A percentile compares a stretch with the other conserved stretches of the same genome.
Evolutionary conservation across 768 basidiomycete species (phyloP).

Genomic region (Austroboletus eburneus): DNA sequence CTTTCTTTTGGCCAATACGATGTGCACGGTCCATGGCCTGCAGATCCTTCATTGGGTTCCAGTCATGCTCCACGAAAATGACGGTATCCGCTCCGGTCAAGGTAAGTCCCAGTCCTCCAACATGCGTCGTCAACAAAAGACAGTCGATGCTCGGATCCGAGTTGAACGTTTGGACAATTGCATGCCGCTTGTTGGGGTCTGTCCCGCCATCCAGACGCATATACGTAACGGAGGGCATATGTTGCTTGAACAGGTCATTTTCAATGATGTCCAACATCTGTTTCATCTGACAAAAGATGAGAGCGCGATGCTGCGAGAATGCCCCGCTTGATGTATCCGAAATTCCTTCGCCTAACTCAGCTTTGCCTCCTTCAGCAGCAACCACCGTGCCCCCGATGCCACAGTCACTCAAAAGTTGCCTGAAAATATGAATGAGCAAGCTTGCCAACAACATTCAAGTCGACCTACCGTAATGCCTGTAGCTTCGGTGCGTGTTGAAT

Average conservation of each 20-base stretch:
- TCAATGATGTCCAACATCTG: slow-evolving; percentile 99
- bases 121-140: slow-evolving; percentile 91
- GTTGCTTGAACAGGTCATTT: slow-evolving; percentile 80
- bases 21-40: slow-evolving; percentile 99
- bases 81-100: slow-evolving; percentile 98
- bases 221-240: slow-evolving; percentile 96
- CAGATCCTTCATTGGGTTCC: slow-evolving; percentile 99
- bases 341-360: slow-evolving; percentile 60
- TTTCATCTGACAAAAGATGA: slow-evolving; percentile 99
- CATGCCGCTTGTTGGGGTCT: slow-evolving; percentile 91
- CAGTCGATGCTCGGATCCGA: slow-evolving; percentile 97
- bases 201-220: slow-evolving; percentile 96
- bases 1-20: slow-evolving; percentile 97
- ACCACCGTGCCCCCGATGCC: slow-evolving; percentile 69
- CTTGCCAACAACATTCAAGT: background rate
- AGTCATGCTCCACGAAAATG: slow-evolving; percentile 99
- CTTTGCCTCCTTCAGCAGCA: slow-evolving; percentile 55
- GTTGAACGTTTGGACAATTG: slow-evolving; percentile 97
- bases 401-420: slow-evolving; percentile 91
- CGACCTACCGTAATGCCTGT: slow-evolving; percentile 76
- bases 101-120: slow-evolving; percentile 93
- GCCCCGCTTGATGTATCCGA: slow-evolving; percentile 42
- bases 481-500: slow-evolving; percentile 93
- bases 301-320: slow-evolving; percentile 94
- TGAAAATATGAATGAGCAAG: slow-evolving; percentile 30